Evolutionary conservation across 2,329 filamentous ascomycete species (phyloP).

Genomic region (Alternaria arbusti): DNA sequence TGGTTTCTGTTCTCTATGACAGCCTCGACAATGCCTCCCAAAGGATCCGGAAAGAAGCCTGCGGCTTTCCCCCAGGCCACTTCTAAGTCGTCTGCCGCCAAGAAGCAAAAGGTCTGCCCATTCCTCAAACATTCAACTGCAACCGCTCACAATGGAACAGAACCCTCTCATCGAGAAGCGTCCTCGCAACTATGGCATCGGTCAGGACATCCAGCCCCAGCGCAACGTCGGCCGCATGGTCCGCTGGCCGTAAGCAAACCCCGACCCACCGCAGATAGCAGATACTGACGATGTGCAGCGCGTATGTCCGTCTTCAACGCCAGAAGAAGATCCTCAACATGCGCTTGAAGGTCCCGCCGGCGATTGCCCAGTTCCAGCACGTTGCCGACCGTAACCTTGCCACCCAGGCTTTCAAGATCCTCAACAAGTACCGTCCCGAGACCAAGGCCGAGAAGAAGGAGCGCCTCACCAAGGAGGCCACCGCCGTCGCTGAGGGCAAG

Average conservation of each 20-base stretch:
- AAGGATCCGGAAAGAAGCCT: constrained; percentile 92
- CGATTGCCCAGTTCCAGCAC: constrained; percentile 97
- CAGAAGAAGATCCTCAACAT: constrained; percentile 95
- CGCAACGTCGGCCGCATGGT: constrained; percentile 80
- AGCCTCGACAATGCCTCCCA: constrained; percentile 77
- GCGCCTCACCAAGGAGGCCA: constrained; percentile 96
- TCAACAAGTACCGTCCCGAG: constrained; percentile 99
- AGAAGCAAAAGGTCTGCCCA: constrained; percentile 90
- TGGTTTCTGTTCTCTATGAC: constrained; percentile 99
- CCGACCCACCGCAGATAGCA: neutral
- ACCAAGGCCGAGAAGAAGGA: constrained; percentile 99
- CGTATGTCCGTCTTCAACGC: constrained; percentile 95
- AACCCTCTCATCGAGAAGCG: constrained; percentile 99
- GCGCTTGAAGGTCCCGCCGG: constrained; percentile 97
- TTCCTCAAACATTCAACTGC: neutral
- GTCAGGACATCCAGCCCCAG: constrained; percentile 86
- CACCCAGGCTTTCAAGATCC: constrained; percentile 96
- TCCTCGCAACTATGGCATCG: constrained; percentile 96
- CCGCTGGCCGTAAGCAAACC: constrained; percentile 63
- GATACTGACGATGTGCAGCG: neutral
- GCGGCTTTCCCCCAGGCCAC: constrained; percentile 68
- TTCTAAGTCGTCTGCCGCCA: constrained; percentile 75
- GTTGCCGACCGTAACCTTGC: constrained; percentile 75
- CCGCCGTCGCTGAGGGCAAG: constrained; percentile 97
- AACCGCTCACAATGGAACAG: constrained; percentile 57